phyloP scores from a whole-genome alignment of 257 asterid genomes.

The Galeopsis tetrahit region DNA sequence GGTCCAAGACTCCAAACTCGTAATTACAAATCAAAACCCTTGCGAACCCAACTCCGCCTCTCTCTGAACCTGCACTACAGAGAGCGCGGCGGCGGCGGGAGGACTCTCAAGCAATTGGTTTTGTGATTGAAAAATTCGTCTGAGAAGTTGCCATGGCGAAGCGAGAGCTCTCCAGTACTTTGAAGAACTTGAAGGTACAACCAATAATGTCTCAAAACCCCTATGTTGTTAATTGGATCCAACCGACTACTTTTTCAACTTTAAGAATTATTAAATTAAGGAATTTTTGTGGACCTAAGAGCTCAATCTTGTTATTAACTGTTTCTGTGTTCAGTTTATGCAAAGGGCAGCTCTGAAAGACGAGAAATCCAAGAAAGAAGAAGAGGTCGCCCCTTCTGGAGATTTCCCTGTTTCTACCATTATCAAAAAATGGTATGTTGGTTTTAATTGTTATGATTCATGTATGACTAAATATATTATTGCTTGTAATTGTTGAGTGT shows the following conservation, averaged over 20 bases:
- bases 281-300: slow-evolving; percentile 9
- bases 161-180: slow-evolving; percentile 79
- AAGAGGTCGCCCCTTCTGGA: slow-evolving; percentile 52
- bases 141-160: slow-evolving; percentile 65
- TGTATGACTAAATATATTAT: not conserved
- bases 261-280: not conserved
- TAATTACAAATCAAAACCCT: slow-evolving; percentile 32
- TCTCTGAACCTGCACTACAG: slow-evolving; percentile 15
- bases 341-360: slow-evolving; percentile 81
- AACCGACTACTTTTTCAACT: slow-evolving; percentile 7
- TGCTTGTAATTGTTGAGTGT: too few relatives aligned
- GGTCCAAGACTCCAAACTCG: not conserved
- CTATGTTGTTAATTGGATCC: not conserved
- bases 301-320: slow-evolving; percentile 1
- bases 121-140: not conserved
- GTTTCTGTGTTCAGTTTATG: slow-evolving; percentile 71
- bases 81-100: not conserved
- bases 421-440: slow-evolving; percentile 69
- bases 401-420: slow-evolving; percentile 53
- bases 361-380: slow-evolving; percentile 56
- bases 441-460: not conserved
- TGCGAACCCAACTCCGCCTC: slow-evolving; percentile 28
- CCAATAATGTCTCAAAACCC: not conserved
- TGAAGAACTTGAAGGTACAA: slow-evolving; percentile 84
- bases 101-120: not conserved